Conservation (phyloP, 2,329 filamentous ascomycete genomes). For the Shiraia bambusicola region DNA sequence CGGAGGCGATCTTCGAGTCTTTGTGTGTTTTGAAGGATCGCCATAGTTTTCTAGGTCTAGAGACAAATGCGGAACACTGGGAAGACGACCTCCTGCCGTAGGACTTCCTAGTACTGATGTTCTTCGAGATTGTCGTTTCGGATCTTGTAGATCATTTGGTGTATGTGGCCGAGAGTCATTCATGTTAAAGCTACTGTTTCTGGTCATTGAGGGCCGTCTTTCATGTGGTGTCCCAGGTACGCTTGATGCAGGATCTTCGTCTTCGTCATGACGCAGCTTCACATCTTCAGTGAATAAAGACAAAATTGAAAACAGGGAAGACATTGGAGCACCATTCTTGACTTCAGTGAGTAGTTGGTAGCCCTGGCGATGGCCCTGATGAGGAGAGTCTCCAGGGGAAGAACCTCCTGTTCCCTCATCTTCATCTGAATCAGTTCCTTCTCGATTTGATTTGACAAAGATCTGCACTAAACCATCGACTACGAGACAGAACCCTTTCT, state of each 20-base stretch:
- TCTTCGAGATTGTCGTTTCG: conserved; percentile 26
- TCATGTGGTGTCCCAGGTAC: conserved; percentile 30
- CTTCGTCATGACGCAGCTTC: conserved; percentile 68
- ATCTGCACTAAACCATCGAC: conserved; percentile 97
- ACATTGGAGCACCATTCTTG: conserved; percentile 97
- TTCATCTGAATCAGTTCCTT: conserved; percentile 49
- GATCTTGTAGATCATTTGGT: conserved; percentile 24
- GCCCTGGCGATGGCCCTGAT: conserved; percentile 68
- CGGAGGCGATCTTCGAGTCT: conserved; percentile 26
- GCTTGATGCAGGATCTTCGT: conserved; percentile 56
- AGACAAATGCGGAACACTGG: conserved; percentile 73
- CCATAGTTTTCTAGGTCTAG: conserved; percentile 55
- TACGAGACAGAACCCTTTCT: conserved; percentile 96
- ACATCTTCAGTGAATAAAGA: conserved; percentile 96
- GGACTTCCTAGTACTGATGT: conserved; percentile 39
- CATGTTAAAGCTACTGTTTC: conserved; percentile 34
- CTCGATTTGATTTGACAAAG: conserved; percentile 83
- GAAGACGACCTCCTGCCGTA: conserved; percentile 41
- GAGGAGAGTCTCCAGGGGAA: conserved; percentile 58
- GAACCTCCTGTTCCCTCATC: conserved; percentile 49
- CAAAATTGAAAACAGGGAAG: conserved; percentile 94
- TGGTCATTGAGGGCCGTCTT: conserved; percentile 23
- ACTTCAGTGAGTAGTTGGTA: conserved; percentile 97
- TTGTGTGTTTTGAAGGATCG: conserved; percentile 23
- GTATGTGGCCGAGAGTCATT: conserved; percentile 37